Evolutionary conservation across 345 rosid genomes (phyloP), one percentile per base, ranked within the genome.

Genomic region (Hibiscus trionum): DNA sequence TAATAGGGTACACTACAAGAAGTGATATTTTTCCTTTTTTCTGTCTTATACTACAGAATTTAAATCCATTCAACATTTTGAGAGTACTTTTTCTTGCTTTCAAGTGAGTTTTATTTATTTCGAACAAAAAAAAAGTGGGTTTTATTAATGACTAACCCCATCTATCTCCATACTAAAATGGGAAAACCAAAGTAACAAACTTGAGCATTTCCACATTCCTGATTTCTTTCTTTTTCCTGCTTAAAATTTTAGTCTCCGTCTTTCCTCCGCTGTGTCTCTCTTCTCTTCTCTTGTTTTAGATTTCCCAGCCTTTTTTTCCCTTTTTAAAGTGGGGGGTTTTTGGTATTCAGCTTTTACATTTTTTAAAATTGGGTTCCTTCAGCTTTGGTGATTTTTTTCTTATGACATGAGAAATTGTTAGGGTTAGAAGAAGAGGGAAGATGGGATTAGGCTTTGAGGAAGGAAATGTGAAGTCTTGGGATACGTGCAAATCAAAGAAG

Each of bases 381-480:
- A 46, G 61, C 24, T 56, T 53, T 27, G 39, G 50, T 57, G 16
- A 70, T 63, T 71, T 52, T 71, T 37, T 16, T 49, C n/a, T 49
- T 49, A 80, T 77, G 84, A 75, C 70, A 65, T 74, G 63, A 69
- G 77, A 75, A 76, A 58, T 59, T 78, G 58, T 77, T 62, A 76
- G 75, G 82, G 73, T 50, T 75, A 78, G 46, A 66, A 65, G 33
- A 42, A 65, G 53, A 57, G 76, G 12, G 75, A 62, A 69, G 69
- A 83, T 75, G 88, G 85, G 81, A 15, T 73, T 77, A 15, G 76
- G 73, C 59, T 78, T 78, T 46, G 88, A 72, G 72, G 81, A 82
- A 67, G 85, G 79, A 57, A 82, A 82, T 71, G 80, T 77, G 76
- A 82, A 78, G 80, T 62, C 73, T 75, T 71, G 75, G 86, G 86